These are phyloP conservation scores for Aspergillus saccharolyticus DNA, from an alignment of 495 filamentous ascomycete species.

Conservation along the genomic window DNA sequence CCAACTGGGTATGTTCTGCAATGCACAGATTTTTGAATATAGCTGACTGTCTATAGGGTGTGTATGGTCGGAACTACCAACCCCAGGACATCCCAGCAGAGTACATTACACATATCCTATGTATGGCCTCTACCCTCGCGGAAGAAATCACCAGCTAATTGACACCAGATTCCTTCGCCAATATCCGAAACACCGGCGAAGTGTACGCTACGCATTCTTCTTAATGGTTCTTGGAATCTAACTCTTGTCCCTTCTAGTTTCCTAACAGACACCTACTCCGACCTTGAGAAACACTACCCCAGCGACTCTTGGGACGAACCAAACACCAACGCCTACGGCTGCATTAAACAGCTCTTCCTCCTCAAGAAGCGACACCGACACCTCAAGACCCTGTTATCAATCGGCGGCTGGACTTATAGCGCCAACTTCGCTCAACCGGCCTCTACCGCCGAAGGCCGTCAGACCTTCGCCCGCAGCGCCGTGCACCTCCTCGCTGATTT, in stretches of 20 bases:
- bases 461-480: slow-evolving; percentile 62
- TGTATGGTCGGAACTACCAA: slow-evolving; percentile 67
- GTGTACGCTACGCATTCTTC: slow-evolving; percentile 35
- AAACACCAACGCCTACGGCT: slow-evolving; percentile 46
- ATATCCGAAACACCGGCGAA: slow-evolving; percentile 57
- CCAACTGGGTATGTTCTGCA: slow-evolving; percentile 7
- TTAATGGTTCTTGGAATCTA: not conserved
- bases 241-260: slow-evolving; percentile 10
- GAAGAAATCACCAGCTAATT: not conserved
- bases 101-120: slow-evolving; percentile 79
- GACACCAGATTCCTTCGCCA: slow-evolving; percentile 58
- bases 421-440: slow-evolving; percentile 69
- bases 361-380: slow-evolving; percentile 82
- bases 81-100: slow-evolving; percentile 71
- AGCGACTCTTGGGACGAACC: slow-evolving; percentile 35
- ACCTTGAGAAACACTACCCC: slow-evolving; percentile 75
- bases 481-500: slow-evolving; percentile 62
- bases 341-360: slow-evolving; percentile 89
- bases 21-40: not conserved
- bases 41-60: slow-evolving; percentile 45
- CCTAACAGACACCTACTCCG: slow-evolving; percentile 76
- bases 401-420: slow-evolving; percentile 94
- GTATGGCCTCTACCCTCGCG: not conserved
- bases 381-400: slow-evolving; percentile 82
- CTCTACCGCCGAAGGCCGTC: slow-evolving; percentile 52